Evolutionary conservation across 106 monocot genomes (phyloP).

Genomic region (Dioscorea zingiberensis): DNA sequence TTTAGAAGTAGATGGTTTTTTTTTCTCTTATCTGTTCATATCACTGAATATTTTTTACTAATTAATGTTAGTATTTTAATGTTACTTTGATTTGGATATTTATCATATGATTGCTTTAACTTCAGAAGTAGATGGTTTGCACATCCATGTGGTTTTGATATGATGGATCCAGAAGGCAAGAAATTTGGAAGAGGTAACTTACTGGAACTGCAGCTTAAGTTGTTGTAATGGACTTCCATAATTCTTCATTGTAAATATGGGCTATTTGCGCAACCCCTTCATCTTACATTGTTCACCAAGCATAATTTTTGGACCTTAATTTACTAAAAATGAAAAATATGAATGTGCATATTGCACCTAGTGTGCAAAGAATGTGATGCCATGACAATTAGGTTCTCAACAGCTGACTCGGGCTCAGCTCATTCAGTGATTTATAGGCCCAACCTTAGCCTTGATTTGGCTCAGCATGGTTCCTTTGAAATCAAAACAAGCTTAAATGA

Average conservation of each 20-base stretch:
- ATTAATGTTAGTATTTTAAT: background rate
- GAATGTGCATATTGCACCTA: no score
- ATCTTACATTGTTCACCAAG: background rate
- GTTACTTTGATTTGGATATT: background rate
- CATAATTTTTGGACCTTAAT: background rate
- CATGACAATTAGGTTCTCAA: no score
- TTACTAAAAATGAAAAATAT: background rate
- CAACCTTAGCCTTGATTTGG: no score
- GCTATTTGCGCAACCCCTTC: background rate
- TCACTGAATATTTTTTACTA: no score
- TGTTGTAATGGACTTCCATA: background rate
- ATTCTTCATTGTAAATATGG: background rate
- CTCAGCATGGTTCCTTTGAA: no score
- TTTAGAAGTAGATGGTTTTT: background rate
- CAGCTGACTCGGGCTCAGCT: no score
- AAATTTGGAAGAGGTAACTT: conserved; percentile 52
- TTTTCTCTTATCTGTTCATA: background rate
- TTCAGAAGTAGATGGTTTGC: background rate
- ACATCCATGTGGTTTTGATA: conserved; percentile 4
- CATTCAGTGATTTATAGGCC: no score
- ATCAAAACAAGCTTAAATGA: no score
- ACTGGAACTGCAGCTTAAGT: background rate
- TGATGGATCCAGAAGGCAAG: conserved; percentile 47
- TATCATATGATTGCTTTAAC: background rate
- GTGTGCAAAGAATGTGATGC: no score